phyloP scores from a whole-genome alignment of 179 eudicot genomes.

The Silene noctiflora region DNA sequence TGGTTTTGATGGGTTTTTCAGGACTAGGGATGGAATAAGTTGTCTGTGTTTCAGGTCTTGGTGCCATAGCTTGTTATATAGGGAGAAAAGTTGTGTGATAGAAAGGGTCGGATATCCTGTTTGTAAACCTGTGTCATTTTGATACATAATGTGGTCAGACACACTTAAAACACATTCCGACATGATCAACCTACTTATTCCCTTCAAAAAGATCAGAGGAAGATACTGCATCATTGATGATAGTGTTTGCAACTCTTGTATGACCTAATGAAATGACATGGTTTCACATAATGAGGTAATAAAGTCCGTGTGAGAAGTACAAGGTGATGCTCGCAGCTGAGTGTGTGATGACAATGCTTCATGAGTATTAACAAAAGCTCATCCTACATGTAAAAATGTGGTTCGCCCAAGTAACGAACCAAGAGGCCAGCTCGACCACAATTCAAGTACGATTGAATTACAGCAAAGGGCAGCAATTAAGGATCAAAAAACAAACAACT shows the following conservation, averaged over 20 bases:
- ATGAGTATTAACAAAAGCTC: conserved; percentile 3
- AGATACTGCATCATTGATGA: neutral
- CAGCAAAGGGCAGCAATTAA: neutral
- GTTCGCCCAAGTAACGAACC: conserved; percentile 5
- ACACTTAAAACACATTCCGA: neutral
- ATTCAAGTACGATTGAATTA: conserved; percentile 4
- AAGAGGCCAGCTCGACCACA: neutral
- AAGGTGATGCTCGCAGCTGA: conserved; percentile 9
- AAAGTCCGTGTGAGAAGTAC: neutral
- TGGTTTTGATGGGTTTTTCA: neutral
- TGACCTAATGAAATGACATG: neutral
- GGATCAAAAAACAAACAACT: conserved; percentile 6
- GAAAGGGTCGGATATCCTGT: neutral
- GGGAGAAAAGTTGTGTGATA: neutral
- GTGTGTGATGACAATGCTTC: conserved; percentile 13
- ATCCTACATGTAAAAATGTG: neutral
- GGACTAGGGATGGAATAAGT: neutral
- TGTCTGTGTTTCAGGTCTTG: neutral
- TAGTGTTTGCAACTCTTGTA: neutral
- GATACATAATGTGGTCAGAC: conserved; percentile 5
- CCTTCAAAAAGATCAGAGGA: neutral
- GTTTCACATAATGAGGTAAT: neutral
- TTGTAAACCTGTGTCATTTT: conserved; percentile 4
- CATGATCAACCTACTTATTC: neutral
- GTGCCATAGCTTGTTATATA: neutral